Base-by-base conservation (phyloP, 352 stramenopile genomes). In the Phytophthora colocasiae region DNA sequence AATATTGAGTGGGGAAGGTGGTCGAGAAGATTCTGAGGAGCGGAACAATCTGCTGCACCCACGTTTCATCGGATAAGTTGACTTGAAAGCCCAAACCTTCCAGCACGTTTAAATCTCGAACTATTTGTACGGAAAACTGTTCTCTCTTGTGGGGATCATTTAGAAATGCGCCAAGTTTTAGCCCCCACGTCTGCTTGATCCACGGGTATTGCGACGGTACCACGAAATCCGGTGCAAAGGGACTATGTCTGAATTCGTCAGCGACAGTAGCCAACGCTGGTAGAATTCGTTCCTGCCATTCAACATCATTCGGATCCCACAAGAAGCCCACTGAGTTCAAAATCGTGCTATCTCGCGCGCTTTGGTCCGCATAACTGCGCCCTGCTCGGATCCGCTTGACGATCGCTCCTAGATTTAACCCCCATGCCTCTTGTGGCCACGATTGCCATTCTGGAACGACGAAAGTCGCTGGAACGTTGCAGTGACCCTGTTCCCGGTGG, bases 211-310 rank as follows among this genome's bases (percentile, higher is more conserved):
- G 29, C 0, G 58, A 49, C 14, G 68, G 68, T 17, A 76, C 68
- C 11, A 76, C 52, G 11, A 76, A 76, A 40, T 63, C 31, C 6
- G 34, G 51, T 14, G 47, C 49, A 29, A 76, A 31, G 4, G 47
- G 43, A 22, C 50, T 31, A 3, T 66, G 48, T 17, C 40, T 34
- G 45, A 55, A 69, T 38, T 76, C 68, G 31, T 76, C 63, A 3
- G 53, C 63, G 46, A 73, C 70, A 3, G 68, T 76, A 17, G 58
- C 68, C 32, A 76, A 52, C 6, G 68, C 68, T 12, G 68, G 68
- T 19, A 73, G 58, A 52, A 76, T 48, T n/a, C 63, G 46, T 19
- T 70, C 63, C n/a, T 76, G 40, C 68, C 68, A 76, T 27, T 76
- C 58, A 2, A 73, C 31, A 41, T 73, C 68, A 12, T 29, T 45